Evolutionary conservation across 495 filamentous ascomycete genomes (phyloP), one percentile per base, ranked within the genome.

Genomic region (Lindgomyces ingoldianus): DNA sequence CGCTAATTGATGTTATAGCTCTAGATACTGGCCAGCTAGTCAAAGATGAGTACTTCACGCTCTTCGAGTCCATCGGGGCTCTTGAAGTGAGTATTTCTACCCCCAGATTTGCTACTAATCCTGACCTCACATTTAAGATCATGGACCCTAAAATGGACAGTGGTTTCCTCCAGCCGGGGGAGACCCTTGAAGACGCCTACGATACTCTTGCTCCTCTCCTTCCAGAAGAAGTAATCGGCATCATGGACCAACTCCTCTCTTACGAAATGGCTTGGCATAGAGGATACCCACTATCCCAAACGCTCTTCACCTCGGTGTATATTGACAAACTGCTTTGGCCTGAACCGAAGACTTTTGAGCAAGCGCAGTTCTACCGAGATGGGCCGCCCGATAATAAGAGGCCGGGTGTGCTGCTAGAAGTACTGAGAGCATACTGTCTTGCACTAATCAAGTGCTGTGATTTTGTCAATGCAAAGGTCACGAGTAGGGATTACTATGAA

Each of bases 81-180:
- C 81, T 98, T 65, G 94, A 98, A 88, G 94, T 93, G 36, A 54
- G 22, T 19, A 83, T 57, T 29, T 33, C 12, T 16, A 6, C 39
- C 27, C 4, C 33, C 45, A 41, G 27, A 10, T 12, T 4, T 3
- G 8, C 11, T 19, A 6, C 29, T 1, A 24, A n/a, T 1, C 10
- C 36, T 65, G 12, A 61, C 21, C 39, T 53, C 29, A 30, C 42
- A 55, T 30, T 62, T 22, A 51, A 98, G 94, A 93, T 98, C 61
- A 96, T 96, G 92, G 94, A 98, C 72, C 86, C 88, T 0, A 98
- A 97, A 75, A 98, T 98, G 94, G 94, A 98, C 72, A 96, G 90
- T 72, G 94, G 94, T 29, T 89, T 86, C 68, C 74, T 94, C 16
- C 82, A 81, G 12, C 83, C 87, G 10, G 90, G 85, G 44, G 91